These are phyloP conservation scores for Licmophora abbreviata DNA, from an alignment of 108 stramenopile species.

Conservation along the genomic window DNA sequence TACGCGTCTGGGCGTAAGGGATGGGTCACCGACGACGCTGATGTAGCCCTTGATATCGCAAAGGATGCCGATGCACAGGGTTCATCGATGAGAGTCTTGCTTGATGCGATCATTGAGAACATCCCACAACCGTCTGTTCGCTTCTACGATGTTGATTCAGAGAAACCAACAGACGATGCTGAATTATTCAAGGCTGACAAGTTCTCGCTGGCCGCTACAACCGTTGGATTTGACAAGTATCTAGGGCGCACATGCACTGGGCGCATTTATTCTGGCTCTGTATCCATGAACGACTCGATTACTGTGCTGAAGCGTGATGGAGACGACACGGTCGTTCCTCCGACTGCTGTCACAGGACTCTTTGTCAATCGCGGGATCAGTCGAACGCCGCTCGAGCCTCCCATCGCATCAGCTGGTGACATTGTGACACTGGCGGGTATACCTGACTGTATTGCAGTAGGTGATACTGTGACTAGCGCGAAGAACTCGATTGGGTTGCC, in stretches of 20 bases:
- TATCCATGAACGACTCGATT: constrained; percentile 38
- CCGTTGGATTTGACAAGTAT: constrained; percentile 81
- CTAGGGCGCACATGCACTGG: constrained; percentile 82
- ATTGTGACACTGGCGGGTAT: constrained; percentile 93
- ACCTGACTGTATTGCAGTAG: constrained; percentile 73
- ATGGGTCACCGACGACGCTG: constrained; percentile 78
- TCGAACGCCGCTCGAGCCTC: constrained; percentile 59
- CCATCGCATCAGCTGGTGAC: constrained; percentile 86
- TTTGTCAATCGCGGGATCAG: constrained; percentile 75
- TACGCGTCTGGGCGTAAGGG: constrained; percentile 91
- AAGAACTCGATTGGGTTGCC: constrained; percentile 38
- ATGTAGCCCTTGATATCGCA: constrained; percentile 50
- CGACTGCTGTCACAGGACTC: constrained; percentile 44
- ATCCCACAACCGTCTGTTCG: constrained; percentile 72
- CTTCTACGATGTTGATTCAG: constrained; percentile 20
- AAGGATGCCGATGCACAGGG: constrained; percentile 8
- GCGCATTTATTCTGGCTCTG: constrained; percentile 58
- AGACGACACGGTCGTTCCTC: not conserved
- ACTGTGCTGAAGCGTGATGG: constrained; percentile 30
- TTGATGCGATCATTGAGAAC: constrained; percentile 70
- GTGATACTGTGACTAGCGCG: constrained; percentile 85
- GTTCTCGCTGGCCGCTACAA: constrained; percentile 81
- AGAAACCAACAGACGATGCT: constrained; percentile 1
- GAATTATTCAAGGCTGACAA: constrained; percentile 23
- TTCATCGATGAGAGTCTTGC: constrained; percentile 66